Conservation (phyloP, 306 rosid genomes). For the Urtica urens region DNA sequence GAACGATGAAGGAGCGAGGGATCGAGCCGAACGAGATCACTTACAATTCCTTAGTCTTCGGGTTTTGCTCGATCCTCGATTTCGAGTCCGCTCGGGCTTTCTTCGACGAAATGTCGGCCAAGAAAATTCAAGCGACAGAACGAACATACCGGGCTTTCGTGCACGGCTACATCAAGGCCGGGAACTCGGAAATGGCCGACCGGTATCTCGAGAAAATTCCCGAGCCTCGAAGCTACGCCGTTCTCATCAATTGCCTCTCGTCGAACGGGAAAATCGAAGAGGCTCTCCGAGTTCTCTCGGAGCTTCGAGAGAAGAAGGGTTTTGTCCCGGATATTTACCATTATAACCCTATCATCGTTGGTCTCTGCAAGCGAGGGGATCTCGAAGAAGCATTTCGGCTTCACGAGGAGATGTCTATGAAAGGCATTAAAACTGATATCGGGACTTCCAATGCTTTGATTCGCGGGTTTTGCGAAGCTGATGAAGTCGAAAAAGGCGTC, state of each 20-base stretch:
- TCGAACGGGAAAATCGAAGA: neutral
- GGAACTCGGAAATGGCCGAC: slow-evolving; percentile 28
- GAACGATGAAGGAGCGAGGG: slow-evolving; percentile 24
- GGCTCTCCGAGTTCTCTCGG: neutral
- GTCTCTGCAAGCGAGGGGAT: neutral
- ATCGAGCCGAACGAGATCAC: slow-evolving; percentile 25
- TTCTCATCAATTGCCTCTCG: neutral
- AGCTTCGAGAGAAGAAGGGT: neutral
- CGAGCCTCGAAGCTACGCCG: neutral
- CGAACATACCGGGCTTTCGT: slow-evolving; percentile 37
- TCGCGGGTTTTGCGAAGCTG: neutral
- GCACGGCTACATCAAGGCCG: slow-evolving; percentile 21
- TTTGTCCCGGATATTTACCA: neutral
- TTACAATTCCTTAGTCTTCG: slow-evolving; percentile 35
- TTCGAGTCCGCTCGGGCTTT: slow-evolving; percentile 21
- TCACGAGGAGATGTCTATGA: neutral
- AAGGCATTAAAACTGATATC: neutral
- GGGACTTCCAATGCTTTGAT: neutral
- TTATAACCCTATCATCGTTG: neutral
- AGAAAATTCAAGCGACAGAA: slow-evolving; percentile 33
- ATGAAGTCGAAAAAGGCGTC: neutral
- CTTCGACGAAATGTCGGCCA: slow-evolving; percentile 28
- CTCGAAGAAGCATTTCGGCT: neutral
- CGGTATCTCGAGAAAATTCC: slow-evolving; percentile 11
- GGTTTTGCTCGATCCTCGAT: slow-evolving; percentile 23